Conservation (phyloP, 352 stramenopile species). For the Phytophthora litchii region DNA sequence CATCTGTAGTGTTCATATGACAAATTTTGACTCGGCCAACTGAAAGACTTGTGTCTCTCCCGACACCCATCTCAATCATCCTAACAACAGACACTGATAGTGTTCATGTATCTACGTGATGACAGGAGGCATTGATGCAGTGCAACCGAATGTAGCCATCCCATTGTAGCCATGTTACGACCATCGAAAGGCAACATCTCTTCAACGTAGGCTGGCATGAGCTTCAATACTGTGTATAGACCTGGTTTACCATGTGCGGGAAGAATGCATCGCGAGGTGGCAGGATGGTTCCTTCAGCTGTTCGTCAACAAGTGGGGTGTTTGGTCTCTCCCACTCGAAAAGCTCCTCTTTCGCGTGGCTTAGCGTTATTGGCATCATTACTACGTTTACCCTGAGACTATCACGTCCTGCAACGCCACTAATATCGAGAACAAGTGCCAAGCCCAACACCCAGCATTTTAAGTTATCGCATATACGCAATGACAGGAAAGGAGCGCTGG, state of each 20-base stretch:
- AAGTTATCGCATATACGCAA: slow-evolving; percentile 5
- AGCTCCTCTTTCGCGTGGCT: slow-evolving; percentile 17
- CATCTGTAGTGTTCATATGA: slow-evolving; percentile 10
- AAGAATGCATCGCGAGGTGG: slow-evolving; percentile 4
- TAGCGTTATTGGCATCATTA: slow-evolving; percentile 7
- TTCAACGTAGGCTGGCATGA: too few relatives aligned
- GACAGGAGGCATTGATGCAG: too few relatives aligned
- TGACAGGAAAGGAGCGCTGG: slow-evolving; percentile 37
- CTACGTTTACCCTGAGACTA: slow-evolving; percentile 7
- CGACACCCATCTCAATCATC: too few relatives aligned
- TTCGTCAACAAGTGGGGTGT: slow-evolving; percentile 4
- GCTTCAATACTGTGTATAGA: too few relatives aligned
- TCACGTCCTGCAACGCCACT: too few relatives aligned
- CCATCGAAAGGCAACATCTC: slow-evolving; percentile 36
- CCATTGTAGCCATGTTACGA: slow-evolving; percentile 35
- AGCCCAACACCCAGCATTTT: slow-evolving; percentile 1
- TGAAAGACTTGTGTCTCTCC: too few relatives aligned
- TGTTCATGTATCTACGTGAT: too few relatives aligned
- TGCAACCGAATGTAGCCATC: slow-evolving; percentile 5
- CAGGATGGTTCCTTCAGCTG: slow-evolving; percentile 11
- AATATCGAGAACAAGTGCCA: not conserved
- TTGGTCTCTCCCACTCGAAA: slow-evolving; percentile 22
- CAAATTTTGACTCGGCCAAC: too few relatives aligned
- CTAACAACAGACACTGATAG: too few relatives aligned
- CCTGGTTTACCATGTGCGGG: not conserved